Evolutionary conservation across 148 eudicot genomes (phyloP).

Genomic region (Vaccinium vitisidaea): DNA sequence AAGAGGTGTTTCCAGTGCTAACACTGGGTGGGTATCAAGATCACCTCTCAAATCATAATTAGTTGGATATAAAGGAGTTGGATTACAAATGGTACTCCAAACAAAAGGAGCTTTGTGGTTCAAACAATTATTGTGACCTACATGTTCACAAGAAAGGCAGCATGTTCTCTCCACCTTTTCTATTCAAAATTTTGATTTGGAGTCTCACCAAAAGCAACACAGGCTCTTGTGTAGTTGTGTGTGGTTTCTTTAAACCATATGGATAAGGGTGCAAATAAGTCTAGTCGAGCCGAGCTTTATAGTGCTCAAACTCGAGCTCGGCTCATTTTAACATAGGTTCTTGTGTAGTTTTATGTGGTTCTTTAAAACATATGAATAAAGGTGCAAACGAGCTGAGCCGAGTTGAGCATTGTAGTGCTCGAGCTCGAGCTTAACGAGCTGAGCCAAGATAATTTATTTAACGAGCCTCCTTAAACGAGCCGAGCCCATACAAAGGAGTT

Average conservation of each 20-base stretch:
- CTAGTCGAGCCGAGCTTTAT: too few relatives aligned
- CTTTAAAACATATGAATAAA: not conserved
- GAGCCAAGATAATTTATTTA: too few relatives aligned
- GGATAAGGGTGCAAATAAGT: not conserved
- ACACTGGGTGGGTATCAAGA: not conserved
- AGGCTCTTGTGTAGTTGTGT: not conserved
- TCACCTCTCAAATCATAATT: not conserved
- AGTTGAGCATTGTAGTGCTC: too few relatives aligned
- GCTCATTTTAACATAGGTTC: too few relatives aligned
- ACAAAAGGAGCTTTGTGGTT: not conserved
- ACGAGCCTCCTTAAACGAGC: too few relatives aligned
- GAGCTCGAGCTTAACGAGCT: too few relatives aligned
- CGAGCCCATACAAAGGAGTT: too few relatives aligned
- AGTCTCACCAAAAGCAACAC: not conserved
- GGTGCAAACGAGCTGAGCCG: too few relatives aligned
- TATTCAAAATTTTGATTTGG: not conserved
- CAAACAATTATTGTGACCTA: conserved; percentile 6
- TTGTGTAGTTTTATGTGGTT: too few relatives aligned
- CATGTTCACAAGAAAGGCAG: conserved; percentile 7
- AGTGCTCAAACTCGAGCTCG: too few relatives aligned
- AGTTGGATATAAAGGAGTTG: not conserved
- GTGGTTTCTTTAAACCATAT: not conserved
- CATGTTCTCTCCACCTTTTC: not conserved
- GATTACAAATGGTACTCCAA: not conserved
- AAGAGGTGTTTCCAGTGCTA: not conserved